phyloP scores from a whole-genome alignment of 192 early-diverging fungal genomes.

The Phlyctochytrium planicorne region DNA sequence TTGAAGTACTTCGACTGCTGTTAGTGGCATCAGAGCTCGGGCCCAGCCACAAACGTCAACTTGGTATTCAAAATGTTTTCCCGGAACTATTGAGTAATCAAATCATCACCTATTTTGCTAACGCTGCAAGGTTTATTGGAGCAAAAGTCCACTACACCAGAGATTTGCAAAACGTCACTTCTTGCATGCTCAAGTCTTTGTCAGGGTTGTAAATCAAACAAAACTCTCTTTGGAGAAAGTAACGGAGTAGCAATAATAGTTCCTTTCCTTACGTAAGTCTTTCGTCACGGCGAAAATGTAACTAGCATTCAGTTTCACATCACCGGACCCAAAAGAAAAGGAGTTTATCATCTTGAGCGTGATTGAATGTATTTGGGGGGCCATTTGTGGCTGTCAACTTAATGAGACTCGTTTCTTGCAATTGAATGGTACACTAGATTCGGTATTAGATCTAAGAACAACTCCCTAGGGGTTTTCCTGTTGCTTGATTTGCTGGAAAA shows the following conservation, averaged over 20 bases:
- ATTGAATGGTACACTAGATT: conserved; percentile 14
- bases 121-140: conserved; percentile 24
- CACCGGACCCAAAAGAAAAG: conserved; percentile 38
- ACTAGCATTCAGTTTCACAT: conserved; percentile 23
- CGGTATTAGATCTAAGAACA: too few species aligned
- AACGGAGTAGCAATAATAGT: conserved; percentile 37
- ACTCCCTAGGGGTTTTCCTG: conserved; percentile 41
- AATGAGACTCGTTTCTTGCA: conserved; percentile 37
- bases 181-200: conserved; percentile 43
- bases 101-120: conserved; percentile 7
- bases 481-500: conserved; percentile 38
- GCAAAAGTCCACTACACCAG: conserved; percentile 23
- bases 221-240: conserved; percentile 37
- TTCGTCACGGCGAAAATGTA: neutral
- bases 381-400: conserved; percentile 38
- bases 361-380: conserved; percentile 47
- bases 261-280: conserved; percentile 38
- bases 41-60: conserved; percentile 17
- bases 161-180: conserved; percentile 34
- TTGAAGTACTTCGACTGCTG: conserved; percentile 27
- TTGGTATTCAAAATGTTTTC: conserved; percentile 36
- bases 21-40: conserved; percentile 29
- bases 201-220: conserved; percentile 38
- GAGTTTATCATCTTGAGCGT: conserved; percentile 32
- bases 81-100: conserved; percentile 30